Evolutionary conservation across 192 early-diverging fungal genomes (phyloP).

Genomic region (Coemansia sp.): DNA sequence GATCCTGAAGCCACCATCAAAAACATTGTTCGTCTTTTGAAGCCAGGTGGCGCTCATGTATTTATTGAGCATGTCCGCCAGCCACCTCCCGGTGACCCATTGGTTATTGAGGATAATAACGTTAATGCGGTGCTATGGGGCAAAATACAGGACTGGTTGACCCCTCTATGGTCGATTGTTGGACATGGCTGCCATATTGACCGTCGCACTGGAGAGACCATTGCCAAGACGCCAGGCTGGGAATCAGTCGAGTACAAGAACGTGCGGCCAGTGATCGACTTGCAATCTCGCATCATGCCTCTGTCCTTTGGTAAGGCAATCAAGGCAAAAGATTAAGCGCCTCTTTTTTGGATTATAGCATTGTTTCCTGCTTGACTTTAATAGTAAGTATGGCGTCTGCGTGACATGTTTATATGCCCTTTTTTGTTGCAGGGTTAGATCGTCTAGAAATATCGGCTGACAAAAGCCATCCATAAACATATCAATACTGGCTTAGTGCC

Average conservation of each 20-base stretch:
- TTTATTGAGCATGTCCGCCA: slow-evolving; percentile 49
- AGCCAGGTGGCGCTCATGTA: slow-evolving; percentile 32
- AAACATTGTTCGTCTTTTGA: slow-evolving; percentile 29
- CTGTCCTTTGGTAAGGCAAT: slow-evolving; percentile 45
- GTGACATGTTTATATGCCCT: background rate
- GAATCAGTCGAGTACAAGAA: slow-evolving; percentile 33
- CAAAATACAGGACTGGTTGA: slow-evolving; percentile 33
- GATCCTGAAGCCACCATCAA: slow-evolving; percentile 18
- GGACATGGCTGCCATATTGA: slow-evolving; percentile 40
- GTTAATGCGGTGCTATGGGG: slow-evolving; percentile 39
- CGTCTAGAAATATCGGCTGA: too few species aligned
- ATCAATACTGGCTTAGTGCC: too few species aligned
- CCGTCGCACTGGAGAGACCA: slow-evolving; percentile 28
- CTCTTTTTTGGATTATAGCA: too few species aligned
- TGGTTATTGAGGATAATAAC: slow-evolving; percentile 32
- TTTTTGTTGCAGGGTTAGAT: too few species aligned
- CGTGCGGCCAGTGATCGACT: slow-evolving; percentile 31
- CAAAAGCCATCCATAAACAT: too few species aligned
- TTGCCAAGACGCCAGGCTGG: slow-evolving; percentile 29
- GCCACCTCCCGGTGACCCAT: slow-evolving; percentile 19
- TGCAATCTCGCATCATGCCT: slow-evolving; percentile 41
- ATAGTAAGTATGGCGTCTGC: background rate
- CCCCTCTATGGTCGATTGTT: slow-evolving; percentile 23
- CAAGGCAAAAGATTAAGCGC: slow-evolving; percentile 13
- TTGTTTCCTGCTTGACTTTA: too few species aligned